Conservation (phyloP, 2,329 filamentous ascomycete genomes). For the Magnaporthiopsis incrustans region DNA sequence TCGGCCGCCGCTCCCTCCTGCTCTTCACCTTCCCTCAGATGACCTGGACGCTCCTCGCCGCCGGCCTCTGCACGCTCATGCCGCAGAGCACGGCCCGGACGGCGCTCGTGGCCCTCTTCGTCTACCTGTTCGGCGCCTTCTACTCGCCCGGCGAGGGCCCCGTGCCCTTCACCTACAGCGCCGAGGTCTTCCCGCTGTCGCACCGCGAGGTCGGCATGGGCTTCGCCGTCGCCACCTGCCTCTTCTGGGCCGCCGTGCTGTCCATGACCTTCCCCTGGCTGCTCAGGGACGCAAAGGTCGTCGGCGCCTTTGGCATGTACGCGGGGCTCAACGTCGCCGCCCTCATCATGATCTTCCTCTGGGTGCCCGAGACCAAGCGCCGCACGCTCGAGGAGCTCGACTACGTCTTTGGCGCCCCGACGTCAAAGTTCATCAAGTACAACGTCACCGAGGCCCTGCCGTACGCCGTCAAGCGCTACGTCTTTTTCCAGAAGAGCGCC, state of each 20-base stretch:
- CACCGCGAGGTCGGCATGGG: conserved; percentile 67
- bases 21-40: conserved; percentile 61
- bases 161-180: conserved; percentile 61
- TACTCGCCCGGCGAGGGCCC: conserved; percentile 47
- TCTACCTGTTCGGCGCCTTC: conserved; percentile 22
- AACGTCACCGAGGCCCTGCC: conserved; percentile 49
- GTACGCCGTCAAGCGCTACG: conserved; percentile 51
- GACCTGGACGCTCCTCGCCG: conserved; percentile 55
- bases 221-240: conserved; percentile 59
- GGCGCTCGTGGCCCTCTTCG: conserved; percentile 42
- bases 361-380: conserved; percentile 53
- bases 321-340: conserved; percentile 48
- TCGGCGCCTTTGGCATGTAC: conserved; percentile 43
- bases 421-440: conserved; percentile 46
- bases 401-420: conserved; percentile 53
- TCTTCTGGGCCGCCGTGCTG: conserved; percentile 51
- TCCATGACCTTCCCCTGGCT: conserved; percentile 57
- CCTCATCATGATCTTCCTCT: conserved; percentile 47
- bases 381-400: conserved; percentile 52
- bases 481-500: conserved; percentile 41
- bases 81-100: conserved; percentile 18
- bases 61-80: conserved; percentile 51
- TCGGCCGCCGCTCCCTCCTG: conserved; percentile 52
- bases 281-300: conserved; percentile 33
- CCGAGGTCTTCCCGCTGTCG: conserved; percentile 63